phyloP scores from a whole-genome alignment of 257 asterid species.

The Solanum infundibuliforme region DNA sequence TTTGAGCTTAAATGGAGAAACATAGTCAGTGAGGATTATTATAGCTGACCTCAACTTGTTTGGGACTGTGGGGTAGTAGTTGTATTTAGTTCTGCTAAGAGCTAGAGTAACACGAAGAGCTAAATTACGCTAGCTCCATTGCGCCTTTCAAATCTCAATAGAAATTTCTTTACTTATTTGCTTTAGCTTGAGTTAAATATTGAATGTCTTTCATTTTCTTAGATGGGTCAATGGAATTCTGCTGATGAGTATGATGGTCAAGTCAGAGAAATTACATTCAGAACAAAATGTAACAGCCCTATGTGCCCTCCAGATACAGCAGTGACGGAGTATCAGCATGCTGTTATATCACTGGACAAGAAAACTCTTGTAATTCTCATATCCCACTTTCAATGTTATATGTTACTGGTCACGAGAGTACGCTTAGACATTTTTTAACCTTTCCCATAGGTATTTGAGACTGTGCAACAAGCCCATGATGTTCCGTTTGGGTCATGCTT shows the following conservation, averaged over 20 bases:
- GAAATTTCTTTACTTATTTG: neutral
- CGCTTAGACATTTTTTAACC: neutral
- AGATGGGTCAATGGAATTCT: conserved; percentile 80
- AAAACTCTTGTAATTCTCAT: conserved; percentile 44
- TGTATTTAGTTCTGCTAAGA: neutral
- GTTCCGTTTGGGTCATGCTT: conserved; percentile 94
- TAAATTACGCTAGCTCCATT: neutral
- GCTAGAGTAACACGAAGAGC: neutral
- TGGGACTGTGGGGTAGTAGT: neutral
- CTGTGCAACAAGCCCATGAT: conserved; percentile 79
- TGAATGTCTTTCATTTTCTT: conserved; percentile 11
- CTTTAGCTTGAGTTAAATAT: neutral
- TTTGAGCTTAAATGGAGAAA: neutral
- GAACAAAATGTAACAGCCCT: conserved; percentile 74
- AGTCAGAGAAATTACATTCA: conserved; percentile 72
- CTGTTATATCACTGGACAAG: conserved; percentile 55
- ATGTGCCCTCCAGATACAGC: conserved; percentile 96
- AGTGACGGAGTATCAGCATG: conserved; percentile 77
- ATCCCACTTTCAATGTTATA: neutral
- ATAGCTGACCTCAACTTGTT: neutral
- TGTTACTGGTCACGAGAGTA: neutral
- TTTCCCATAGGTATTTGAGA: conserved; percentile 63
- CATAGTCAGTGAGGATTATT: neutral
- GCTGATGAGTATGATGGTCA: conserved; percentile 73
- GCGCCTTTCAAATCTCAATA: neutral